Percentiles rank a stretch among this genome's conserved stretches.
Conservation (phyloP, 2,329 filamentous ascomycete species). For the Ophiobolus disseminans region DNA sequence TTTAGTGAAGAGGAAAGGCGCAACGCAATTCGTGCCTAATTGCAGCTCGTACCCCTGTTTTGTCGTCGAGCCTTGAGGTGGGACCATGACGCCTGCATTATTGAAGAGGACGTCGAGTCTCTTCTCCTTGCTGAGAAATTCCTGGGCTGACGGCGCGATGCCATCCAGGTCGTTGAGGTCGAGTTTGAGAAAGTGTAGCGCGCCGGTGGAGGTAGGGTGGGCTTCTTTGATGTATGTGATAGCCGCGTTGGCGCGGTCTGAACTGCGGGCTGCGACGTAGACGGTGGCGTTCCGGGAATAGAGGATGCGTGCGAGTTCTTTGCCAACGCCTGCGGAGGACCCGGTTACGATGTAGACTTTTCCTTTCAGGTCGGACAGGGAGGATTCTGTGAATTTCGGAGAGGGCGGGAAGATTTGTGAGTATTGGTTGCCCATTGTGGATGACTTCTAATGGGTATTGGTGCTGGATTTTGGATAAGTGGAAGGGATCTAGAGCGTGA, state of each 20-base stretch:
- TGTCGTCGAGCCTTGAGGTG: slow-evolving; percentile 30
- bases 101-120: slow-evolving; percentile 53
- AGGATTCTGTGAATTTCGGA: slow-evolving; percentile 26
- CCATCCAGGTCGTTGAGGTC: slow-evolving; percentile 54
- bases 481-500: too few relatives aligned
- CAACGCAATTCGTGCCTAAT: slow-evolving; percentile 52
- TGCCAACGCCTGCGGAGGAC: slow-evolving; percentile 58
- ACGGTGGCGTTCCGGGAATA: slow-evolving; percentile 63
- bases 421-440: slow-evolving; percentile 24
- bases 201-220: slow-evolving; percentile 29
- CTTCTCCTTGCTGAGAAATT: slow-evolving; percentile 49
- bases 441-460: neutral
- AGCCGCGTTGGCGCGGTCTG: slow-evolving; percentile 50
- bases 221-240: slow-evolving; percentile 51
- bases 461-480: too few relatives aligned
- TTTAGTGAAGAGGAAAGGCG: slow-evolving; percentile 51
- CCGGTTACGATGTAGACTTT: slow-evolving; percentile 63
- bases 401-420: slow-evolving; percentile 25
- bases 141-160: slow-evolving; percentile 44
- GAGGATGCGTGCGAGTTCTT: slow-evolving; percentile 61
- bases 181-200: slow-evolving; percentile 34
- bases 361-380: slow-evolving; percentile 50
- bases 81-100: slow-evolving; percentile 45
- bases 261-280: slow-evolving; percentile 61
- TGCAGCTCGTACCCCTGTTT: slow-evolving; percentile 39